Conservation (phyloP, 176 grass and related monocot species). For the Cenchrus americanus region DNA sequence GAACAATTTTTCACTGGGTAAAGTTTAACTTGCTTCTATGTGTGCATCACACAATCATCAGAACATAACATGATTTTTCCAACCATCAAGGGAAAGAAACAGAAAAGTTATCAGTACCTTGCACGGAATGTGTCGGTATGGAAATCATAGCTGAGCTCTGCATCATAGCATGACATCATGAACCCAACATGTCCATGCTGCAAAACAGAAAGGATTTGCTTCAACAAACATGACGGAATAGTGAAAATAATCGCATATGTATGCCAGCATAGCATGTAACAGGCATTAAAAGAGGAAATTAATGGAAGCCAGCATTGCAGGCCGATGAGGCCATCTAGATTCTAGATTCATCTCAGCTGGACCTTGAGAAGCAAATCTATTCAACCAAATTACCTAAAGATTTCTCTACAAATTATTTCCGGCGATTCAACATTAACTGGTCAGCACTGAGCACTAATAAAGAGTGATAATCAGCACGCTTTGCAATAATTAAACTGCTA, state of each 20-base stretch:
- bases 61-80: background rate
- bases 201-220: conserved; percentile 44
- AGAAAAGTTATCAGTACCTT: conserved; percentile 58
- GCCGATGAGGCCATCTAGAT: background rate
- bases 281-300: background rate
- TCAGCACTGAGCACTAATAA: conserved; percentile 16
- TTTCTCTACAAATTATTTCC: background rate
- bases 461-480: background rate
- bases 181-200: conserved; percentile 99
- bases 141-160: conserved; percentile 86
- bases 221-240: conserved; percentile 15
- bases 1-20: background rate
- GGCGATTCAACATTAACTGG: conserved; percentile 23
- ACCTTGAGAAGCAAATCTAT: conserved; percentile 10
- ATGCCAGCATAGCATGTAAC: background rate
- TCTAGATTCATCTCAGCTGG: conserved; percentile 8
- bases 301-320: background rate
- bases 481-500: conserved; percentile 31
- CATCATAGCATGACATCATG: conserved; percentile 99
- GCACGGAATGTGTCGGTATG: conserved; percentile 66
- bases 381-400: conserved; percentile 24
- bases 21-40: background rate
- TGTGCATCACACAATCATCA: conserved; percentile 1
- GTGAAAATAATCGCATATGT: conserved; percentile 14
- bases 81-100: background rate